Base-by-base conservation (phyloP, 345 rosid genomes). In the Sisymbrium altissimum region DNA sequence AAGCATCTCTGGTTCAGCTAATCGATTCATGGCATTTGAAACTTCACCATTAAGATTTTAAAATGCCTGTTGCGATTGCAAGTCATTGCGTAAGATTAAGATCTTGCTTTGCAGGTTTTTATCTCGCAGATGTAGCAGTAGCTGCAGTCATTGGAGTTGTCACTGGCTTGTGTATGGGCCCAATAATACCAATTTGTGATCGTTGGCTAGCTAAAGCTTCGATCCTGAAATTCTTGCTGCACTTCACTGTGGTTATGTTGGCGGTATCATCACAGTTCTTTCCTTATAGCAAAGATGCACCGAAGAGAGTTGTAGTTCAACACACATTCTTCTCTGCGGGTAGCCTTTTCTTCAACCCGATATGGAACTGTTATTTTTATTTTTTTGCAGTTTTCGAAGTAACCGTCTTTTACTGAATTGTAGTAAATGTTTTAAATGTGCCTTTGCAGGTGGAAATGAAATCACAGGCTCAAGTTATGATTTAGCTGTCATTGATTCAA, bases 261-360 rank as follows among this genome's bases (percentile, higher is more conserved):
- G 99, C 99, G 6, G 66, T 95, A 44, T 84, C 99, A 13, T 90
- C 97, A 8, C 98, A 84, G 76, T 82, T 92, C 74, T 95, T 95
- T 80, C 99, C 99, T 15, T 95, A 95, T 78, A 88, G 96, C 82
- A 84, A 66, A 15, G 83, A 78, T 69, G 97, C 99, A 43, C 98
- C 96, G 7, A 95, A 95, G 86, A 92, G 97, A 82, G 86, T 88
- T 77, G 78, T 95, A 73, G 78, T 95, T 67, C 98, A 95, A 82
- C 91, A 95, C 54, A 87, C 99, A 21, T 62, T 84, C 68, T 30
- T 83, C 58, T 88, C 97, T 66, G 35, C 81, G 5, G 99, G 99
- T 95, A 92, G 58, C 66, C 27, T 39, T 32, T 55, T 62, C 5
- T 15, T 32, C 64, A 35, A 27, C 9, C 6, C 11, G 1, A 35